Conservation (phyloP, 306 rosid species). For the Elaeagnus macrophylla region DNA sequence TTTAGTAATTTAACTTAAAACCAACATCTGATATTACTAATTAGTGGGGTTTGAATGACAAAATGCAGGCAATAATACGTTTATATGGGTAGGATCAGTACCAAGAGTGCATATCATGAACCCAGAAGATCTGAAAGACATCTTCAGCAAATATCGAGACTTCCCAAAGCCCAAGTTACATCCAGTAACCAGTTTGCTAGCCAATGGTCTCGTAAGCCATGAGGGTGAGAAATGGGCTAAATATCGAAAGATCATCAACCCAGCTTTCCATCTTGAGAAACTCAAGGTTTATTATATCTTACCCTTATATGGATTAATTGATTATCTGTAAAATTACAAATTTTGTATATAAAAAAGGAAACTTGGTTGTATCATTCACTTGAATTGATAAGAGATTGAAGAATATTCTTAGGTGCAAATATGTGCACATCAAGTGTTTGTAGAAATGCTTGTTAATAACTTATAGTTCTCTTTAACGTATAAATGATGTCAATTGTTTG, state of each 20-base stretch:
- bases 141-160: constrained; percentile 17
- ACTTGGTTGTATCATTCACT: too few relatives aligned
- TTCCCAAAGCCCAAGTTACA: constrained; percentile 18
- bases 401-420: background rate
- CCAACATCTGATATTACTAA: constrained; percentile 34
- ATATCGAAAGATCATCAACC: too few relatives aligned
- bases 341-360: too few relatives aligned
- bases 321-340: background rate
- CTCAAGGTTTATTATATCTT: constrained; percentile 33
- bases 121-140: too few relatives aligned
- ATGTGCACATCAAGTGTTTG: background rate
- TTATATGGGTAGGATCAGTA: too few relatives aligned
- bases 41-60: constrained; percentile 36
- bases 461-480: constrained; percentile 32
- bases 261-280: constrained; percentile 41
- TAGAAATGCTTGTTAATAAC: constrained; percentile 5
- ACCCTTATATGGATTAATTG: background rate
- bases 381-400: too few relatives aligned
- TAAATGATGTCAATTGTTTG: constrained; percentile 19
- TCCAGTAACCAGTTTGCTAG: constrained; percentile 20
- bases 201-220: constrained; percentile 17
- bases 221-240: constrained; percentile 60
- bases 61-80: too few relatives aligned
- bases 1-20: too few relatives aligned
- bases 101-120: too few relatives aligned